phyloP scores from a whole-genome alignment of 108 stramenopile species.

The Pseudonitzschia multiseries region DNA sequence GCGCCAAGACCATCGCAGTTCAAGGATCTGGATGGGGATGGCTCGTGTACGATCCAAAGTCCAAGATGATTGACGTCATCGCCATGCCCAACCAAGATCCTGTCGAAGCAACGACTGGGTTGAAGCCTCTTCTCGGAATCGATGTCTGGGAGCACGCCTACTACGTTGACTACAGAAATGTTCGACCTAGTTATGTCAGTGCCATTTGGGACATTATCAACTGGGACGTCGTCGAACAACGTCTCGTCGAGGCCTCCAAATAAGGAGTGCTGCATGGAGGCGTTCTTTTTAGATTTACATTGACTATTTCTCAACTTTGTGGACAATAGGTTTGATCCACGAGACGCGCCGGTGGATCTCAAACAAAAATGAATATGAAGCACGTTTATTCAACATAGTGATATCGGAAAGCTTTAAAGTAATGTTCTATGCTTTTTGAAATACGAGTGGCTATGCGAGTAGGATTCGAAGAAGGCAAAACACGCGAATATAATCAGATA shows the following conservation, averaged over 20 bases:
- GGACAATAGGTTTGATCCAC: too few relatives aligned
- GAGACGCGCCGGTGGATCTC: too few relatives aligned
- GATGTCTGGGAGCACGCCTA: slow-evolving; percentile 98
- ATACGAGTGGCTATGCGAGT: too few relatives aligned
- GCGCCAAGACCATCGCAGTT: slow-evolving; percentile 84
- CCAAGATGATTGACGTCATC: slow-evolving; percentile 74
- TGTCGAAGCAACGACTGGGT: slow-evolving; percentile 95
- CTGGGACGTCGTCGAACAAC: slow-evolving; percentile 77
- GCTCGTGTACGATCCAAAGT: slow-evolving; percentile 90
- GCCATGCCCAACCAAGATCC: slow-evolving; percentile 97
- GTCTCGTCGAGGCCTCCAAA: slow-evolving; percentile 67
- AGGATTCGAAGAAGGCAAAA: too few relatives aligned
- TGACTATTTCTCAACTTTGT: too few relatives aligned
- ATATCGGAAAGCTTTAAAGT: too few relatives aligned
- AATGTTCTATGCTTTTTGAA: too few relatives aligned
- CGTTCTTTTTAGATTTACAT: too few relatives aligned
- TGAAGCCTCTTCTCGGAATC: slow-evolving; percentile 96
- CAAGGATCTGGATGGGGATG: slow-evolving; percentile 99
- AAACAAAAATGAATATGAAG: too few relatives aligned
- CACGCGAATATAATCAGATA: too few relatives aligned
- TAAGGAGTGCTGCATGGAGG: background rate
- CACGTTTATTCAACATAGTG: too few relatives aligned
- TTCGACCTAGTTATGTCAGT: slow-evolving; percentile 96
- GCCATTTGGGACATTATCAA: slow-evolving; percentile 92
- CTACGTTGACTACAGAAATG: slow-evolving; percentile 95